Evolutionary conservation across 306 rosid genomes (phyloP), one percentile per base, ranked within the genome.

Genomic region (Cicer yamashitae): DNA sequence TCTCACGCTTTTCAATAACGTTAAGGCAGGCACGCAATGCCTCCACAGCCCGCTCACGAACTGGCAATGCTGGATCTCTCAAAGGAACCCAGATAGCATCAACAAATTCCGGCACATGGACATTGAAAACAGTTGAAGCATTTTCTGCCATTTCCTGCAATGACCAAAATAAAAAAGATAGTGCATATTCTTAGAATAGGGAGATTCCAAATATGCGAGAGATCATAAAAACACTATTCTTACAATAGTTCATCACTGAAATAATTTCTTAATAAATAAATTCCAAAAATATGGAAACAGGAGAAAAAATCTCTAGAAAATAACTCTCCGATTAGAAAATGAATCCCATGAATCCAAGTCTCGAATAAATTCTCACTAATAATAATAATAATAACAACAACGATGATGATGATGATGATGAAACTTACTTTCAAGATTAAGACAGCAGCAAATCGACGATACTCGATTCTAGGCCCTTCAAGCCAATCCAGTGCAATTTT

Each of bases 131-230:
- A 6, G 99, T 90, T 9, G 99, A 94, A 85, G 97, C 99, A 83
- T 92, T 90, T 87, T 94, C 99, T 17, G 99, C 99, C 99, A 94
- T 94, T 88, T 94, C 99, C 99, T 94, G 76, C 81, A 56, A 58
- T 48, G 74, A 52, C 41, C 76, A 84, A 67, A 79, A 81, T 22
- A 43, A 69, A 67, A 67, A 71, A 63, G n/a, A 77, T 5, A 38
- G 58, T 5, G 41, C 58, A 77, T 7, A 60, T 25, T n/a, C 39
- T 59, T n/a, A 17, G 71, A 71, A 65, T 15, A 22, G 34, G 22
- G 15, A 70, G 61, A 38, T 10, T 53, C 50, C 60, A 63, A 66
- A 67, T 22, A 46, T 65, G 51, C 30, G 15, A 79, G 48, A 45
- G 57, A 70, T 44, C 74, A 77, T n/a, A 18, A 40, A 84, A 60